Evolutionary conservation across 495 filamentous ascomycete genomes (phyloP).

Genomic region (Rostrohypoxylon terebratum): DNA sequence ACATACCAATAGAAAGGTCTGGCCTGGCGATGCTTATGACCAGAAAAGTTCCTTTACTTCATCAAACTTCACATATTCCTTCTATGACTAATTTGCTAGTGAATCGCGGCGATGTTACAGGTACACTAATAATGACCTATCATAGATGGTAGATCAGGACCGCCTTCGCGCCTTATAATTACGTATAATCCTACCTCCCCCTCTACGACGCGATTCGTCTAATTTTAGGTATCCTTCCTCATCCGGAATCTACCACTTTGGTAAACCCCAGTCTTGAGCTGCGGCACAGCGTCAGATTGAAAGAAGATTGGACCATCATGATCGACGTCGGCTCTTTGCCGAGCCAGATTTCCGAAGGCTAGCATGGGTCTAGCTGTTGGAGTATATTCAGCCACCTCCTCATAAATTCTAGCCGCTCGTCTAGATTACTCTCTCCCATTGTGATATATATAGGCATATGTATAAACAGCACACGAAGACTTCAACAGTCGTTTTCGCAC

Average conservation of each 20-base stretch:
- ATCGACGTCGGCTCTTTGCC: conserved; percentile 20
- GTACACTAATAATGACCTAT: neutral
- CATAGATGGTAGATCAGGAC: neutral
- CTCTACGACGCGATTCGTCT: conserved; percentile 4
- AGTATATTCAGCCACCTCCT: neutral
- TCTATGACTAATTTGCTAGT: neutral
- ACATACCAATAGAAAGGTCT: conserved; percentile 28
- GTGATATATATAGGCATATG: too few species aligned
- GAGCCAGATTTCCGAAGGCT: neutral
- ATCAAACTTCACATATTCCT: conserved; percentile 3
- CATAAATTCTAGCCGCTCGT: neutral
- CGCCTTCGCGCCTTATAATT: neutral
- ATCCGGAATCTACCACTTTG: conserved; percentile 5
- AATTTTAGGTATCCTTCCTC: conserved; percentile 24
- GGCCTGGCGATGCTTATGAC: conserved; percentile 7
- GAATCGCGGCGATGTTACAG: neutral
- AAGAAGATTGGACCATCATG: neutral
- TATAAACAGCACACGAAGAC: neutral
- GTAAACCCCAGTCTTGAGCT: neutral
- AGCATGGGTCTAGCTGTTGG: neutral
- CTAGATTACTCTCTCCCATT: too few species aligned
- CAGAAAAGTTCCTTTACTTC: conserved; percentile 9
- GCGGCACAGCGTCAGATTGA: conserved; percentile 17
- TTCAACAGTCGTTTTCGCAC: neutral
- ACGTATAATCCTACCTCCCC: neutral